Evolutionary conservation across 164 flowering plant species (phyloP).

Genomic region (Stephania yunnanensis): DNA sequence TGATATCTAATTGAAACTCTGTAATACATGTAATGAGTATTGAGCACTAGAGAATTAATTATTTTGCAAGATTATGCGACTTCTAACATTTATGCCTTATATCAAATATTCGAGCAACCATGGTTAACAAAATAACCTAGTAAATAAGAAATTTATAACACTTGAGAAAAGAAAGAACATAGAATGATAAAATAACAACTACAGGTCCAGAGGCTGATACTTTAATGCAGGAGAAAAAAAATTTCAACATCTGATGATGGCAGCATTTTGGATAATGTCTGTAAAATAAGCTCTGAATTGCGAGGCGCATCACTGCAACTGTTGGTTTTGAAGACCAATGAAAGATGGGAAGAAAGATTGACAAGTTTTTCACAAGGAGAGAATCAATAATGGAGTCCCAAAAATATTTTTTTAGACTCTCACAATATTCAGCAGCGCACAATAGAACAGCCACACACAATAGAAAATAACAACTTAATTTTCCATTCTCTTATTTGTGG

Average conservation of each 20-base stretch:
- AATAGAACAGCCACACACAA: no score
- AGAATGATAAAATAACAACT: background rate
- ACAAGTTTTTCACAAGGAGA: no score
- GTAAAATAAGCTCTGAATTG: background rate
- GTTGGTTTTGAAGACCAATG: no score
- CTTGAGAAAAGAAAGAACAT: background rate
- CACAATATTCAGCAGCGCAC: no score
- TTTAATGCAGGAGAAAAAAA: background rate
- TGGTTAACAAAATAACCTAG: background rate
- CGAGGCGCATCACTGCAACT: background rate
- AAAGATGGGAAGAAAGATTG: no score
- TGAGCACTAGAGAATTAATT: background rate
- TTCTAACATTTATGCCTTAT: background rate
- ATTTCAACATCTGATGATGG: background rate
- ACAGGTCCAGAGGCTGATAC: background rate
- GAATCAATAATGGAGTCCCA: no score
- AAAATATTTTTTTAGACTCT: no score
- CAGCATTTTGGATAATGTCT: background rate
- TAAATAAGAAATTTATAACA: background rate
- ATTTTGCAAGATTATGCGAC: background rate
- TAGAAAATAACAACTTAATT: no score
- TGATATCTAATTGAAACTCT: background rate
- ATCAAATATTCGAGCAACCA: background rate
- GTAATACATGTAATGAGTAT: background rate
- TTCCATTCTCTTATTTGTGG: no score